Conservation (phyloP, 2,329 filamentous ascomycete species). For the Periglandula ipomoeae region DNA sequence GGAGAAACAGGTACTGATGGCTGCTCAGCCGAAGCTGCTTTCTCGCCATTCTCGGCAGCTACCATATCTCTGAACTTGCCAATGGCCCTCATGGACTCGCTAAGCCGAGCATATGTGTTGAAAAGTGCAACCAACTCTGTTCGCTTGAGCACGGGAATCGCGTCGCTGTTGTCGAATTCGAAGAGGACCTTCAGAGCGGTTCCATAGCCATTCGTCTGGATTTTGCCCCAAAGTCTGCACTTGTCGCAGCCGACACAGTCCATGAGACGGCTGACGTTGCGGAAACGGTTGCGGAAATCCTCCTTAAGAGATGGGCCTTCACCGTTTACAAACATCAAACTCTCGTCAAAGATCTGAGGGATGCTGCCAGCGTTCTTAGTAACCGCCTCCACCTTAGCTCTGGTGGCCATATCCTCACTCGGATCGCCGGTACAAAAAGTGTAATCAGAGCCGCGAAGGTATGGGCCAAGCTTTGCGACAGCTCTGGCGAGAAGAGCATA, state of each 20-base stretch:
- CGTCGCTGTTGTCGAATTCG: constrained; percentile 68
- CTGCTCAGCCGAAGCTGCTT: constrained; percentile 9
- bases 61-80: constrained; percentile 58
- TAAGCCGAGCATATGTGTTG: constrained; percentile 86
- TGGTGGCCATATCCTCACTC: constrained; percentile 68
- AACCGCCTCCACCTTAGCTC: constrained; percentile 70
- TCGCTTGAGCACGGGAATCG: constrained; percentile 63
- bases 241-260: constrained; percentile 99
- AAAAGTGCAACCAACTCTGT: constrained; percentile 91
- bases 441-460: constrained; percentile 60
- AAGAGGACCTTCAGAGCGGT: constrained; percentile 93
- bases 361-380: constrained; percentile 59
- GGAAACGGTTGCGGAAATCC: constrained; percentile 94
- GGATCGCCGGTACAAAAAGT: constrained; percentile 88
- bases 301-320: constrained; percentile 77
- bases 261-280: constrained; percentile 95
- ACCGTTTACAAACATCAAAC: constrained; percentile 81
- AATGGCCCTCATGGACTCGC: constrained; percentile 68
- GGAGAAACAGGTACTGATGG: neutral
- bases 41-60: constrained; percentile 31
- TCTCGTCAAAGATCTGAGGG: constrained; percentile 88
- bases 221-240: constrained; percentile 93
- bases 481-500: constrained; percentile 92
- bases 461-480: constrained; percentile 78
- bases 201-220: constrained; percentile 91